Base-by-base conservation (phyloP, 2,329 filamentous ascomycete species). In the Hymenoscyphus fraxineus region DNA sequence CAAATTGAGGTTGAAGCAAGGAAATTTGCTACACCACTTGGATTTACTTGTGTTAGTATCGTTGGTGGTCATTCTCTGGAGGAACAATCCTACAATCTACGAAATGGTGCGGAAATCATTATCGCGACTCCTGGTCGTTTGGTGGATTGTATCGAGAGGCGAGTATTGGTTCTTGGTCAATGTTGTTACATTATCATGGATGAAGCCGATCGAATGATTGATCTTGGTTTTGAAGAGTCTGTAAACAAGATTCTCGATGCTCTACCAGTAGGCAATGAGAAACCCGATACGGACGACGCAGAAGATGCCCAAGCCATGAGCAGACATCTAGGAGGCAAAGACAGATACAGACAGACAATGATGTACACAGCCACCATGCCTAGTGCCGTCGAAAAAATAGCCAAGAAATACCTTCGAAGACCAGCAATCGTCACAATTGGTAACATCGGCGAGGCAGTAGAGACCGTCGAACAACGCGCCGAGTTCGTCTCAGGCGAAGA, bases 321-420 rank as follows among this genome's bases (percentile, higher is more conserved):
- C 71, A 84, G 86, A 64, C 90, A 90, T 72, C 80, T 96, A 1
- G 88, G 88, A 61, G 87, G 87, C 19, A 87, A 87, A 70, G 89
- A 93, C 73, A 85, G 90, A 27, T 98, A 98, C 80, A 84, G 95
- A 65, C 94, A 99, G 78, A 99, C 95, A 0, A 99, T 99, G 95
- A 99, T 99, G 95, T 99, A 98, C 86, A 98, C 95, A 69, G 95
- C 95, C 61, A 99, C 95, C 35, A 99, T 99, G 95, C 93, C 95
- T 1, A 80, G 91, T 0, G 87, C 91, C 0, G 91, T 99, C 16
- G 95, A 99, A 76, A 91, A 91, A 67, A 98, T 99, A 68, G 95
- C 95, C n/a, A 90, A 93, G 72, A 97, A 97, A 76, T 99, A 99
- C 75, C 86, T 98, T 16, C 90, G 94, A 0, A 87, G 95, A 13